Evolutionary conservation across 768 basidiomycete genomes (phyloP).

Genomic region (Clitopilus hobsonii): DNA sequence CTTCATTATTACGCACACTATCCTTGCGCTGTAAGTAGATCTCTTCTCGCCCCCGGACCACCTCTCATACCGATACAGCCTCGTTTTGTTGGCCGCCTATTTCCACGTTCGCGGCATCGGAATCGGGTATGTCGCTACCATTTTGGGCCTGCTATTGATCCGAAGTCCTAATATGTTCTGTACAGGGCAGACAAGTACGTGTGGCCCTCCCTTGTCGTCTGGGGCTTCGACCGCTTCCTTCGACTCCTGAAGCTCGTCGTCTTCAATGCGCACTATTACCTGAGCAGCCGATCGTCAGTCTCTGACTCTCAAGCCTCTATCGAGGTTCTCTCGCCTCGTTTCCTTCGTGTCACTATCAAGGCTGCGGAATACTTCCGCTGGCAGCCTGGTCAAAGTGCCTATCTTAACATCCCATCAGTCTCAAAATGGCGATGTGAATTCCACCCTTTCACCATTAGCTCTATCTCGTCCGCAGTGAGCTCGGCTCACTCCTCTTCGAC

Average conservation of each 20-base stretch:
- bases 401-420: slow-evolving; percentile 43
- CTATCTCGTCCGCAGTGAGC: neutral
- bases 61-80: slow-evolving; percentile 16
- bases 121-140: neutral
- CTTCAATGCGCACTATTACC: slow-evolving; percentile 39
- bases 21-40: slow-evolving; percentile 29
- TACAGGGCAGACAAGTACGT: slow-evolving; percentile 28
- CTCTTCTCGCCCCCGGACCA: slow-evolving; percentile 1
- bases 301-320: slow-evolving; percentile 27
- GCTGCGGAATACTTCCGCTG: slow-evolving; percentile 37
- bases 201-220: slow-evolving; percentile 49
- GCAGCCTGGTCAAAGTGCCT: slow-evolving; percentile 51
- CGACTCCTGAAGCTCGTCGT: slow-evolving; percentile 39
- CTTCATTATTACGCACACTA: slow-evolving; percentile 46
- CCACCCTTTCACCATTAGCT: slow-evolving; percentile 56
- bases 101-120: slow-evolving; percentile 28
- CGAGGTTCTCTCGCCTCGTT: slow-evolving; percentile 39
- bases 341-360: slow-evolving; percentile 41
- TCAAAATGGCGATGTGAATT: slow-evolving; percentile 43
- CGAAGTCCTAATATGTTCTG: neutral
- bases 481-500: neutral
- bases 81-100: slow-evolving; percentile 34
- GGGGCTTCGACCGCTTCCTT: slow-evolving; percentile 50
- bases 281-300: slow-evolving; percentile 15
- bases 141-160: neutral